These are phyloP conservation scores for Dactylonectria macrodidyma DNA, from an alignment of 2,329 filamentous ascomycete species.

Conservation along the genomic window DNA sequence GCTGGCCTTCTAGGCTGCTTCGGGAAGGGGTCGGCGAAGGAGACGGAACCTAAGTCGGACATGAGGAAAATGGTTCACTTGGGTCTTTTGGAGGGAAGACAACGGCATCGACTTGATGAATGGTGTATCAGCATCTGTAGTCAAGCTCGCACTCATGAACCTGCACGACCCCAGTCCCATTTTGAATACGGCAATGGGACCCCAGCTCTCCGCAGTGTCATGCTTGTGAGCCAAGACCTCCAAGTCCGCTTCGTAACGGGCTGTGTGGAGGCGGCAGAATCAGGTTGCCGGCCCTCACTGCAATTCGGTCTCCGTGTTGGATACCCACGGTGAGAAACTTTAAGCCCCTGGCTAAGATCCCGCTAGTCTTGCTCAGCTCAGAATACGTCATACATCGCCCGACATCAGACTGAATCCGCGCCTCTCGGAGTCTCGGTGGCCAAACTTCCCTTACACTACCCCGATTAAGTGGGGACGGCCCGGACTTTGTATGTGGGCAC, in stretches of 20 bases:
- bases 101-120: background rate
- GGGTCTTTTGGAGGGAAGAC: background rate
- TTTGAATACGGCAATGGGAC: background rate
- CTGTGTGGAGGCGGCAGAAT: background rate
- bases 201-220: constrained; percentile 1
- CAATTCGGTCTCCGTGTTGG: background rate
- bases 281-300: background rate
- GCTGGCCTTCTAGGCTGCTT: background rate
- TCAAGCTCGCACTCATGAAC: constrained; percentile 1
- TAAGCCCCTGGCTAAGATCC: background rate
- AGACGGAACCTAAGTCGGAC: background rate
- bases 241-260: background rate
- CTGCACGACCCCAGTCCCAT: background rate
- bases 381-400: background rate
- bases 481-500: constrained; percentile 1
- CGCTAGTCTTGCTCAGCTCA: background rate
- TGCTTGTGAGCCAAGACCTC: background rate
- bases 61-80: background rate
- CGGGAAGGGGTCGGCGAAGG: background rate
- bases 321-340: background rate
- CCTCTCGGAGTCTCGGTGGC: constrained; percentile 1
- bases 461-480: constrained; percentile 4
- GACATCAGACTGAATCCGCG: background rate
- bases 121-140: background rate
- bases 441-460: background rate